Percentiles rank a stretch among this genome's conserved stretches.
These are phyloP conservation scores for Apiotrichum montevideense DNA, from an alignment of 1,284 basidiomycete genomes.

Conservation along the genomic window DNA sequence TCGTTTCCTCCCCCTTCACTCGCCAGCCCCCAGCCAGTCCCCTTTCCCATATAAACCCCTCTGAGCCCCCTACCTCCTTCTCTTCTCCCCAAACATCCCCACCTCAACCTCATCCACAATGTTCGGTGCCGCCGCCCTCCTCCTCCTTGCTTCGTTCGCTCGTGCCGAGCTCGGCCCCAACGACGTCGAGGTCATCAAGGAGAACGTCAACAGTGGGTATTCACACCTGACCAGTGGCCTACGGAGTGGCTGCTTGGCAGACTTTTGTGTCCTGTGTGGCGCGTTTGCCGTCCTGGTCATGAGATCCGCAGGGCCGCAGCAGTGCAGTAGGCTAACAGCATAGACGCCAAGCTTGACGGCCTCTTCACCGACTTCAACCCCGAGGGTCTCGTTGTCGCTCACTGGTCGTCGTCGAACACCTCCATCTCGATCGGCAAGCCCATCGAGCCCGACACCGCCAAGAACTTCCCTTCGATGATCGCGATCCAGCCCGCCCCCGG, in stretches of 20 bases:
- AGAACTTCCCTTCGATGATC: slow-evolving; percentile 79
- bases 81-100: neutral
- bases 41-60: no score
- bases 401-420: slow-evolving; percentile 7
- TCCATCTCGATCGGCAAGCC: slow-evolving; percentile 3
- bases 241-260: no score
- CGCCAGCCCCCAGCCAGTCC: neutral
- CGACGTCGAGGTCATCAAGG: slow-evolving; percentile 1
- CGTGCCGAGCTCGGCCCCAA: slow-evolving; percentile 4
- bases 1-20: neutral
- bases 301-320: no score
- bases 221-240: no score
- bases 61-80: neutral
- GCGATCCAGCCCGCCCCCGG: slow-evolving; percentile 65
- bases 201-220: slow-evolving; percentile 12
- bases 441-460: neutral
- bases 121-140: slow-evolving; percentile 5
- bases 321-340: neutral
- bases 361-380: slow-evolving; percentile 9
- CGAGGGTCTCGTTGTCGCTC: slow-evolving; percentile 12
- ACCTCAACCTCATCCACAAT: slow-evolving; percentile 2
- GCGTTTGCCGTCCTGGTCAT: neutral
- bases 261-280: no score
- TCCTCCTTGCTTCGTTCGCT: slow-evolving; percentile 8
- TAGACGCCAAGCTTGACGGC: slow-evolving; percentile 5